Base-by-base conservation (phyloP, 495 filamentous ascomycete genomes). In the Annulohypoxylon stygium region DNA sequence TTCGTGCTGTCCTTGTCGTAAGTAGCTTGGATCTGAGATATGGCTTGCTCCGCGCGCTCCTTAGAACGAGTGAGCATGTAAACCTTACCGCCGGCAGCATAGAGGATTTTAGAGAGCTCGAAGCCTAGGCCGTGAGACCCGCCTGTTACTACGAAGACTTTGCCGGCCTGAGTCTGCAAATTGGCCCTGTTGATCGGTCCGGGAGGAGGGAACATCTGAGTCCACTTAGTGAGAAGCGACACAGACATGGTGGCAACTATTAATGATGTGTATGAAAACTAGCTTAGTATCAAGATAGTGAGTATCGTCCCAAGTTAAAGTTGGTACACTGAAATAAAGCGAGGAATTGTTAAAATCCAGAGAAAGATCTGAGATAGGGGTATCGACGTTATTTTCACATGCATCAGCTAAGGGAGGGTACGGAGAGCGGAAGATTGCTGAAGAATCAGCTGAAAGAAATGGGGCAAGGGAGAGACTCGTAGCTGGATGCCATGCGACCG, bases 241-340 rank as follows among this genome's bases (percentile, higher is more conserved):
- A 50, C 41, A 12, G 41, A 45, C 41, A 45, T 45, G 4, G 14
- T 45, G 41, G 80, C 87, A 3, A 79, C 87, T 10, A 90, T 87
- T 10, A 93, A 78, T 89, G 86, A 45, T 45, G 8, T 45, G 41
- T 45, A 12, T 45, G 41, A 45, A 45, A 45, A 4, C 41, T 45
- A 45, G 41, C 41, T 14, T 45, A 45, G 41, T 12, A 45, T 45
- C n/a, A 45, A 12, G 41, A 45, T 45, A 45, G 41, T 45, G 41
- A 45, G 14, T 3, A 45, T 45, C n/a, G 41, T 45, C 14, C 9
- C 41, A 45, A 45, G 41, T 12, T 12, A 45, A 12, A 4, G 34
- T 36, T 36, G 10, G 34, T 10, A 36, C 6, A 36, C 34, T 36
- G 34, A 10, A 10, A 36, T 36, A 36, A 36, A 36, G 20, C 20